A percentile compares a stretch with the other conserved stretches of the same genome.
phyloP scores from a whole-genome alignment of 352 stramenopile genomes.

The Phytophthora syringae region DNA sequence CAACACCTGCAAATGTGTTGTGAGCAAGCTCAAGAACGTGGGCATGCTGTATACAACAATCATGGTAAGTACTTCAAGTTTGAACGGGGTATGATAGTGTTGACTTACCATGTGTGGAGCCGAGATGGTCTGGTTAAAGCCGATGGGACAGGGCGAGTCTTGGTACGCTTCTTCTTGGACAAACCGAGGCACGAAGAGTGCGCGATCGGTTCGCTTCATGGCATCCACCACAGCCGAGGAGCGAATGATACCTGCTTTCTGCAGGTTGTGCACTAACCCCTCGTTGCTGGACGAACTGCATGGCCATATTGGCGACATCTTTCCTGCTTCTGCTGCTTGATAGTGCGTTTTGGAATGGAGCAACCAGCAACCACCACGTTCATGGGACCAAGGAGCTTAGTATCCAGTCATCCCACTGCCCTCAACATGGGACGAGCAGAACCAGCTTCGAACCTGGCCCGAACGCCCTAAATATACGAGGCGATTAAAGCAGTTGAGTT shows the following conservation, averaged over 20 bases:
- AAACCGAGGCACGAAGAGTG: slow-evolving; percentile 61
- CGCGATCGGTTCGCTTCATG: slow-evolving; percentile 75
- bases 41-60: slow-evolving; percentile 46
- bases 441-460: slow-evolving; percentile 20
- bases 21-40: slow-evolving; percentile 71
- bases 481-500: slow-evolving; percentile 13
- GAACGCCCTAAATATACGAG: slow-evolving; percentile 18
- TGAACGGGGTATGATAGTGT: neutral
- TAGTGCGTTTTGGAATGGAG: slow-evolving; percentile 18
- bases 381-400: no score
- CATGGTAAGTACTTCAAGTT: neutral
- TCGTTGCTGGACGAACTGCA: slow-evolving; percentile 54
- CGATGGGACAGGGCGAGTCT: slow-evolving; percentile 82
- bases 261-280: slow-evolving; percentile 62
- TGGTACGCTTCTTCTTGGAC: slow-evolving; percentile 50
- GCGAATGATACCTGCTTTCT: slow-evolving; percentile 51
- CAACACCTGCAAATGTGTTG: slow-evolving; percentile 40
- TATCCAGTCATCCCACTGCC: no score
- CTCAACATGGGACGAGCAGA: neutral
- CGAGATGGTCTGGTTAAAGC: slow-evolving; percentile 88
- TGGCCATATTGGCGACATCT: slow-evolving; percentile 38
- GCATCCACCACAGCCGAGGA: slow-evolving; percentile 51
- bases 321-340: no score
- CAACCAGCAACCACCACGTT: neutral
- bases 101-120: slow-evolving; percentile 85